phyloP scores from a whole-genome alignment of 2,329 filamentous ascomycete genomes.

The Cladophialophora yegresii region DNA sequence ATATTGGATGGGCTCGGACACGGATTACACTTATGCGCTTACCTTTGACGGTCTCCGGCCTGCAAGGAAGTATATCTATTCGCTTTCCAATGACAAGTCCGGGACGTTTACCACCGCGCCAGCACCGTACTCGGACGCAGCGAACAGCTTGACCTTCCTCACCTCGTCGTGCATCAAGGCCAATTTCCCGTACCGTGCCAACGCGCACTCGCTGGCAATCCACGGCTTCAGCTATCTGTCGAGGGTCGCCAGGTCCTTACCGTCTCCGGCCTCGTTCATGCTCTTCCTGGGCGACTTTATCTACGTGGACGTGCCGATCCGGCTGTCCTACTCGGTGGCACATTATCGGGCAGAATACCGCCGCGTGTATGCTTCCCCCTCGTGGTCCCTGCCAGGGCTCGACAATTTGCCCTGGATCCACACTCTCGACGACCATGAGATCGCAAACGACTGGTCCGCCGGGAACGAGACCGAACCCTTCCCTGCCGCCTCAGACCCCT shows the following conservation, averaged over 20 bases:
- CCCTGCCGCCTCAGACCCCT: slow-evolving; percentile 76
- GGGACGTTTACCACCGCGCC: slow-evolving; percentile 81
- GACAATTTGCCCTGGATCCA: slow-evolving; percentile 94
- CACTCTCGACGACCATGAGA: slow-evolving; percentile 95
- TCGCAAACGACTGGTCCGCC: slow-evolving; percentile 84
- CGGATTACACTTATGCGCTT: slow-evolving; percentile 78
- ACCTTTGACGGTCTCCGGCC: slow-evolving; percentile 67
- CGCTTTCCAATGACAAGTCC: slow-evolving; percentile 80
- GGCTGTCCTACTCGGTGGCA: slow-evolving; percentile 69
- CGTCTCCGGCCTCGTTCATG: slow-evolving; percentile 67
- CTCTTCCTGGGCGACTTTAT: slow-evolving; percentile 58
- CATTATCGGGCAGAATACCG: slow-evolving; percentile 91
- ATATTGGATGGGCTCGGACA: slow-evolving; percentile 67
- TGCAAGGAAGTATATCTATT: slow-evolving; percentile 78
- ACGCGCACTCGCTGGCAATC: slow-evolving; percentile 75
- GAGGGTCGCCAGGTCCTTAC: slow-evolving; percentile 68
- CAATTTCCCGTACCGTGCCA: slow-evolving; percentile 81
- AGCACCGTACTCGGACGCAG: slow-evolving; percentile 62
- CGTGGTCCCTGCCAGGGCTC: slow-evolving; percentile 70
- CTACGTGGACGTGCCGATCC: slow-evolving; percentile 73
- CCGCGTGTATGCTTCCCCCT: slow-evolving; percentile 91
- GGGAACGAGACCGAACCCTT: slow-evolving; percentile 80
- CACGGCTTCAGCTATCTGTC: slow-evolving; percentile 73
- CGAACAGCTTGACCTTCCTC: slow-evolving; percentile 81
- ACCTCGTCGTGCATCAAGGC: slow-evolving; percentile 92